A percentile compares a stretch with the other conserved stretches of the same genome.
These are phyloP conservation scores for Pythium folliculosum DNA, from an alignment of 352 stramenopile species.

Conservation along the genomic window DNA sequence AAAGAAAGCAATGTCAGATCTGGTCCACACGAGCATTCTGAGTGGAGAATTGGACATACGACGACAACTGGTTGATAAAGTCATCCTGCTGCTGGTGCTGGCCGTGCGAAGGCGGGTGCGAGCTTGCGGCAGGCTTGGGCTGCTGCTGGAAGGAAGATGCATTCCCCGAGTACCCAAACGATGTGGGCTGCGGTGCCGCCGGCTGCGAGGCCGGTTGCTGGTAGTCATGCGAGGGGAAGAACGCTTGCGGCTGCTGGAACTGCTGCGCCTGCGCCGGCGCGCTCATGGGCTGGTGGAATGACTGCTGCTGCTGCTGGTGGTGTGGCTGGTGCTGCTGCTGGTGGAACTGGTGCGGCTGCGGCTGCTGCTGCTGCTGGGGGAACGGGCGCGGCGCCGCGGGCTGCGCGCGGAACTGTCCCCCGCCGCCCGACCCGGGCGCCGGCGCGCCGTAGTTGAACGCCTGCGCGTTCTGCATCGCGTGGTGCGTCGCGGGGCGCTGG, in stretches of 20 bases:
- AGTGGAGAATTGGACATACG: not conserved
- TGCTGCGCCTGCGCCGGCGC: conserved; percentile 13
- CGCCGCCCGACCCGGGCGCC: not conserved
- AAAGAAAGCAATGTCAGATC: not conserved
- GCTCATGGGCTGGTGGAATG: conserved; percentile 23
- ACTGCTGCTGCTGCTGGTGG: conserved; percentile 16
- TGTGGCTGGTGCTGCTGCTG: conserved; percentile 13
- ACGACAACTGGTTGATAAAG: conserved; percentile 70
- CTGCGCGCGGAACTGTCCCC: conserved; percentile 25
- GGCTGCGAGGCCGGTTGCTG: conserved; percentile 28
- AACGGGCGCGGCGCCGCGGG: conserved; percentile 24
- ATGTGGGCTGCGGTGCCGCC: conserved; percentile 22
- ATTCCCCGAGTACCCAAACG: conserved; percentile 18
- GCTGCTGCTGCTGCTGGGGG: conserved; percentile 12
- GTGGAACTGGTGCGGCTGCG: conserved; percentile 17
- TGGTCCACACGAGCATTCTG: not conserved
- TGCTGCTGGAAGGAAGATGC: conserved; percentile 24
- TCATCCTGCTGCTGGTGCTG: conserved; percentile 42
- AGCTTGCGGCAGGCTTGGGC: not conserved
- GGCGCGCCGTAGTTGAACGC: conserved; percentile 24
- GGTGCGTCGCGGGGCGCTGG: conserved; percentile 24
- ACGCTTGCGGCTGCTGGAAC: conserved; percentile 18
- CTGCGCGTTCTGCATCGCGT: conserved; percentile 24
- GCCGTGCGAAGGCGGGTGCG: conserved; percentile 12
- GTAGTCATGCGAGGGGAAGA: conserved; percentile 28